Evolutionary conservation across 2,329 filamentous ascomycete species (phyloP).

Genomic region (Aspergillus eucalypticola): DNA sequence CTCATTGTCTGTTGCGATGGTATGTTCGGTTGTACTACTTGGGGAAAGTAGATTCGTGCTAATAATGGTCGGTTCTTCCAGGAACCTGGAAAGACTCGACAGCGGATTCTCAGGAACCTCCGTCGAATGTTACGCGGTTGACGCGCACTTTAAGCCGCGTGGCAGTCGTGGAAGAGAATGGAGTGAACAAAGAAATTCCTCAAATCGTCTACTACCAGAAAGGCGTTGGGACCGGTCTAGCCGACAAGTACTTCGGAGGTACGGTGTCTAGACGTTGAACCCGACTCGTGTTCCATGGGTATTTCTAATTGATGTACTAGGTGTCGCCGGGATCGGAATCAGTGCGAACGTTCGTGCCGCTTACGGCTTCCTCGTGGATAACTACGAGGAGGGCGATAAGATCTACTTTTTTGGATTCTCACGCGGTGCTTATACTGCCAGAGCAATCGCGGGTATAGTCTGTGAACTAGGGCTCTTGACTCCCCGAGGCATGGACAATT

Average conservation of each 20-base stretch:
- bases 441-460: constrained; percentile 49
- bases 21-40: constrained; percentile 1
- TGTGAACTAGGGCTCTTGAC: constrained; percentile 50
- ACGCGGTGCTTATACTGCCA: constrained; percentile 49
- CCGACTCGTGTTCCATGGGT: background rate
- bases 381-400: constrained; percentile 54
- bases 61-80: background rate
- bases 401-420: constrained; percentile 54
- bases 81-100: constrained; percentile 37
- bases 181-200: constrained; percentile 24
- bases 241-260: constrained; percentile 25
- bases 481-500: constrained; percentile 27
- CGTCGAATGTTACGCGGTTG: constrained; percentile 44
- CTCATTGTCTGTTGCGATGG: constrained; percentile 41
- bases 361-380: constrained; percentile 54
- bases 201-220: constrained; percentile 47
- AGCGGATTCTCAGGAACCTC: constrained; percentile 29
- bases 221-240: constrained; percentile 37
- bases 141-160: constrained; percentile 36
- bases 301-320: background rate
- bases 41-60: background rate
- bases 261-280: background rate
- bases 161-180: constrained; percentile 29
- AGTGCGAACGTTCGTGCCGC: constrained; percentile 29
- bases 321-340: constrained; percentile 21